Conservation (phyloP, 768 basidiomycete species). For the Boletus huronensis region DNA sequence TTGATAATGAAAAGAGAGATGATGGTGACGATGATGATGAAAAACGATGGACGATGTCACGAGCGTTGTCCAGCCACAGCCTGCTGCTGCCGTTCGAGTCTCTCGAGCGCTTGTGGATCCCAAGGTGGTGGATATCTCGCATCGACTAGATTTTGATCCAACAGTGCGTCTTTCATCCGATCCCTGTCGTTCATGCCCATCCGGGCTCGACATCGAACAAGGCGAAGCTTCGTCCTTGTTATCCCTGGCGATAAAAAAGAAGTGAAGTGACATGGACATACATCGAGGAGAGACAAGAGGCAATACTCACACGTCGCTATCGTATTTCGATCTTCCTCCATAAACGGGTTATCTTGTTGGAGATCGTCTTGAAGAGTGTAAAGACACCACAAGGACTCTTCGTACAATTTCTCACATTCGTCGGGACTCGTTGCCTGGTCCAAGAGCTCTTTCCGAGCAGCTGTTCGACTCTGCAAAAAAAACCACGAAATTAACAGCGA, state of each 20-base stretch:
- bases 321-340: conserved; percentile 78
- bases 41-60: not conserved
- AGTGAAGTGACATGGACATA: not conserved
- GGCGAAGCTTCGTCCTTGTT: conserved; percentile 77
- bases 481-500: not conserved
- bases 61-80: conserved; percentile 9
- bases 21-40: not conserved
- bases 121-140: conserved; percentile 68
- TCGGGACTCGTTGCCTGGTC: conserved; percentile 72
- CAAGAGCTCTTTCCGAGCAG: conserved; percentile 85
- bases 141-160: conserved; percentile 78
- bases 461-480: conserved; percentile 73
- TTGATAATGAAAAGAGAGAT: not conserved
- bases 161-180: conserved; percentile 69
- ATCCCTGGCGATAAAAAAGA: conserved; percentile 54
- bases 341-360: conserved; percentile 77
- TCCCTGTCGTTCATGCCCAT: conserved; percentile 76
- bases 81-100: conserved; percentile 27
- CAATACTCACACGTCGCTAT: conserved; percentile 65
- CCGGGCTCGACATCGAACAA: conserved; percentile 71
- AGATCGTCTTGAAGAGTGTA: conserved; percentile 90
- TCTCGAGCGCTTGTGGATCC: conserved; percentile 47
- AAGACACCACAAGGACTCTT: conserved; percentile 91
- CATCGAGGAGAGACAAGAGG: not conserved
- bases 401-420: conserved; percentile 92